Evolutionary conservation across 2,329 filamentous ascomycete genomes (phyloP), one percentile per base, ranked within the genome.

Genomic region (Elsinoe australis): DNA sequence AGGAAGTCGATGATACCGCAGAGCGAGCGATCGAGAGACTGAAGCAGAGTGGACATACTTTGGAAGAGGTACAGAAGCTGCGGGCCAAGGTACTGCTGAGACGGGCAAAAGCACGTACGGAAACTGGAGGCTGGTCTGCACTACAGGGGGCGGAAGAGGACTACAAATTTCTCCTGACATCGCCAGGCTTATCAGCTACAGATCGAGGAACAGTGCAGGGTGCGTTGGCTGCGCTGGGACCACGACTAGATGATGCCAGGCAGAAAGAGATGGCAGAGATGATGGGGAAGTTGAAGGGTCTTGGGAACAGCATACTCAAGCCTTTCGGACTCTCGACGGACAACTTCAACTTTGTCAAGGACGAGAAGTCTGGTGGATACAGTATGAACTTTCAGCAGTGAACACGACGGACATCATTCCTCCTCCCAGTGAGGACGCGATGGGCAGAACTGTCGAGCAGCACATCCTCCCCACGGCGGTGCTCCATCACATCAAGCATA

Each of bases 241-340:
- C 75, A 1, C 74, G 75, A 53, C 76, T 87, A 42, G 85, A 90
- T 54, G 77, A 76, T 14, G 88, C 89, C 1, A 87, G 88, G 67
- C 83, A 95, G 60, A 77, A 76, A 56, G 92, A 98, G 67, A 87
- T 92, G 77, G 82, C 78, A 2, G 90, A 98, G 68, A 95, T 96
- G 88, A 94, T 95, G 88, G 86, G 84, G 14, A 95, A 96, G 70
- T 68, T 98, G 58, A 95, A 94, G 63, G 81, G 85, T 67, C 70
- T 98, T 52, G 92, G 92, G 0, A 95, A 98, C 62, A 87, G 88
- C 1, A 79, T 98, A 12, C 64, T 98, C 44, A 94, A 85, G 62
- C 90, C 90, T 0, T 96, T 96, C 70, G 92, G 92, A 1, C 67
- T 98, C 56, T 94, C 85, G 51, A 96, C 92, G 8, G 83, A 94